A percentile compares a stretch with the other conserved stretches of the same genome.
Conservation (phyloP, 768 basidiomycete genomes). For the Leccinum pellstonianum region DNA sequence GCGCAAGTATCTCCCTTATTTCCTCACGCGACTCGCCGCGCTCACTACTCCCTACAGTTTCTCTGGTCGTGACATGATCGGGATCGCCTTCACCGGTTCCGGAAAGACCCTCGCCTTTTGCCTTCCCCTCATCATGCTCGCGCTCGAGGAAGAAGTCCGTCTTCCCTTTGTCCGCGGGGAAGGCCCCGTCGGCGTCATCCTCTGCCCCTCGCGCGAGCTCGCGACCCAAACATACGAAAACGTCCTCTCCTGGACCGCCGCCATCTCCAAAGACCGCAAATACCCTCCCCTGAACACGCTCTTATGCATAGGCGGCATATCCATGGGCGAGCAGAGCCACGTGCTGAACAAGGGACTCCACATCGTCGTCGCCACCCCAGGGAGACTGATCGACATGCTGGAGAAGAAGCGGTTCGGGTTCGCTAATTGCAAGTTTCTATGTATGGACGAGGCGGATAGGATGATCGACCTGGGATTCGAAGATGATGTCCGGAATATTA, state of each 20-base stretch:
- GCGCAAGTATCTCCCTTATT: slow-evolving; percentile 57
- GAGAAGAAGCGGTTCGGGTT: slow-evolving; percentile 94
- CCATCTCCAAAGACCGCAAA: slow-evolving; percentile 72
- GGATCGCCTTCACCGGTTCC: slow-evolving; percentile 98
- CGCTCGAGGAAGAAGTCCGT: slow-evolving; percentile 89
- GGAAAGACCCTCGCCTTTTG: slow-evolving; percentile 99
- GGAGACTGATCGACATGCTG: slow-evolving; percentile 95
- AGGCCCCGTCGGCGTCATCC: slow-evolving; percentile 94
- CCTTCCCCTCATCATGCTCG: slow-evolving; percentile 95
- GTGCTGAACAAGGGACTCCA: slow-evolving; percentile 89
- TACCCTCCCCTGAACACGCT: slow-evolving; percentile 88
- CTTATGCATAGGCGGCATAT: slow-evolving; percentile 96
- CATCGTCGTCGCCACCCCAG: slow-evolving; percentile 95
- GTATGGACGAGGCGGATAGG: slow-evolving; percentile 98
- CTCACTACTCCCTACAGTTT: slow-evolving; percentile 53
- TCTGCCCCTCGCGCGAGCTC: slow-evolving; percentile 96
- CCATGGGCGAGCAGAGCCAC: slow-evolving; percentile 96
- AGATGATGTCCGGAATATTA: slow-evolving; percentile 97
- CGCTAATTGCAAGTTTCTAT: slow-evolving; percentile 91
- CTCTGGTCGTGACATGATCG: slow-evolving; percentile 95
- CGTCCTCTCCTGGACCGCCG: slow-evolving; percentile 78
- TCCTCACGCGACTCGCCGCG: neutral
- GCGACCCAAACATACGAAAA: slow-evolving; percentile 98
- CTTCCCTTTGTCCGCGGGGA: slow-evolving; percentile 90
- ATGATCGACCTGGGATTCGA: slow-evolving; percentile 99